These are phyloP conservation scores for Suillus luteus DNA, from an alignment of 768 basidiomycete genomes.

Conservation along the genomic window DNA sequence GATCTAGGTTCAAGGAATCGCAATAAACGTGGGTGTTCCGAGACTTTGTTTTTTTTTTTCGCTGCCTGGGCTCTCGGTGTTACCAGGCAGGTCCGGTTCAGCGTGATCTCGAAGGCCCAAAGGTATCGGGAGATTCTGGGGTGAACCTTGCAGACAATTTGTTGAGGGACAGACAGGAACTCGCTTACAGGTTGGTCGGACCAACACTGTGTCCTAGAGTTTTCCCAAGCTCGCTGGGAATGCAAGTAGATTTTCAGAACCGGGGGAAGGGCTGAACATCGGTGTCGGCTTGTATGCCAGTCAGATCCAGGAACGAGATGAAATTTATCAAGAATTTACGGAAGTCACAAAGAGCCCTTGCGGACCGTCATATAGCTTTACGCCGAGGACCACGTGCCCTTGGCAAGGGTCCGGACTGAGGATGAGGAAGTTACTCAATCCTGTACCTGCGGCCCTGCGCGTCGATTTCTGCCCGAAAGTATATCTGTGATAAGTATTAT, in stretches of 20 bases:
- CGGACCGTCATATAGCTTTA: neutral
- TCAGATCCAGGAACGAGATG: slow-evolving; percentile 6
- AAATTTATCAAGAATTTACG: neutral
- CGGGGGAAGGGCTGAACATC: neutral
- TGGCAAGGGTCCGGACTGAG: neutral
- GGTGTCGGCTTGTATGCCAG: neutral
- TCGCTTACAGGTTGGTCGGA: neutral
- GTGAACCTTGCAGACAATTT: neutral
- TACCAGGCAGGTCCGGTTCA: neutral
- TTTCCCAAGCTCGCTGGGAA: neutral
- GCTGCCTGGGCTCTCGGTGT: neutral
- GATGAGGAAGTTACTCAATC: neutral
- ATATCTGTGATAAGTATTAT: neutral
- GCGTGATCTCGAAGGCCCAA: neutral
- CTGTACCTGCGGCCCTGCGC: neutral
- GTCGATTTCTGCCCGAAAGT: neutral
- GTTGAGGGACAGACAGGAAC: neutral
- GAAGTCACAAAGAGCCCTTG: neutral
- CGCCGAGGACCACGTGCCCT: slow-evolving; percentile 4
- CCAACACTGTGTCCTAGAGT: neutral
- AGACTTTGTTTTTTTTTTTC: neutral
- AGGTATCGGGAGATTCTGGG: too few relatives aligned
- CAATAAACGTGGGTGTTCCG: neutral
- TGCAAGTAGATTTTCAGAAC: neutral
- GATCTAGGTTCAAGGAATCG: slow-evolving; percentile 2